Conservation (phyloP, 1,284 basidiomycete genomes). For the Leccinum subrobustum region DNA sequence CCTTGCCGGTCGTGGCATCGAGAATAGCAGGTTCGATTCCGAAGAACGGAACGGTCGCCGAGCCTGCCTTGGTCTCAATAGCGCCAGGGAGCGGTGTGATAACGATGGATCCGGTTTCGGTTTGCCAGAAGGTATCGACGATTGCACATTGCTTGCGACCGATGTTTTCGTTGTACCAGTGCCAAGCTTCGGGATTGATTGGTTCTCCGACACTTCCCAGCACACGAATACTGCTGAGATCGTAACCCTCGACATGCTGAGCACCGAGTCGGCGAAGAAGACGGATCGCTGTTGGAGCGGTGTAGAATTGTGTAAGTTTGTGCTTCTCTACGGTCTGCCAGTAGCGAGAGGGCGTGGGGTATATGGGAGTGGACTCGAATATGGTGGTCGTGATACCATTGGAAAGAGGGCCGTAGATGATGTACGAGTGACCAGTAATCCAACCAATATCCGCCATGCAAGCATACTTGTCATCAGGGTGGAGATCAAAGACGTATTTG, state of each 20-base stretch:
- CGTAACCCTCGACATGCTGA: slow-evolving; percentile 84
- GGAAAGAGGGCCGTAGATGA: slow-evolving; percentile 92
- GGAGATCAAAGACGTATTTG: slow-evolving; percentile 97
- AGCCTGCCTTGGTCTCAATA: slow-evolving; percentile 93
- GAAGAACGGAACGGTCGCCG: slow-evolving; percentile 97
- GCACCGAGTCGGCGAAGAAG: slow-evolving; percentile 87
- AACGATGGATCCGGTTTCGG: slow-evolving; percentile 95
- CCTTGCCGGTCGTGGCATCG: slow-evolving; percentile 76
- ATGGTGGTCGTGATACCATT: slow-evolving; percentile 92
- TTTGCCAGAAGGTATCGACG: slow-evolving; percentile 98
- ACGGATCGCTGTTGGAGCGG: slow-evolving; percentile 91
- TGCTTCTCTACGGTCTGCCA: slow-evolving; percentile 96
- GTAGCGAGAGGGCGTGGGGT: slow-evolving; percentile 94
- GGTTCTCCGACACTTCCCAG: slow-evolving; percentile 96
- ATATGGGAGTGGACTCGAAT: slow-evolving; percentile 97
- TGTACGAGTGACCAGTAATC: slow-evolving; percentile 99
- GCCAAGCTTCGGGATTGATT: slow-evolving; percentile 99
- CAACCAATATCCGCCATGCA: slow-evolving; percentile 99
- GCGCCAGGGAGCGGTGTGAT: slow-evolving; percentile 96
- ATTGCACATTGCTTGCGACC: slow-evolving; percentile 90
- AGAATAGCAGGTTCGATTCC: slow-evolving; percentile 90
- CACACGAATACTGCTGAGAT: slow-evolving; percentile 83
- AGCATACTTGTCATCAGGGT: slow-evolving; percentile 88
- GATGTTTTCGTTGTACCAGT: slow-evolving; percentile 97
- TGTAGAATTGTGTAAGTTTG: slow-evolving; percentile 94